These are phyloP conservation scores for Stagonosporopsis chrysanthemi DNA, from an alignment of 2,329 filamentous ascomycete species.

Conservation along the genomic window DNA sequence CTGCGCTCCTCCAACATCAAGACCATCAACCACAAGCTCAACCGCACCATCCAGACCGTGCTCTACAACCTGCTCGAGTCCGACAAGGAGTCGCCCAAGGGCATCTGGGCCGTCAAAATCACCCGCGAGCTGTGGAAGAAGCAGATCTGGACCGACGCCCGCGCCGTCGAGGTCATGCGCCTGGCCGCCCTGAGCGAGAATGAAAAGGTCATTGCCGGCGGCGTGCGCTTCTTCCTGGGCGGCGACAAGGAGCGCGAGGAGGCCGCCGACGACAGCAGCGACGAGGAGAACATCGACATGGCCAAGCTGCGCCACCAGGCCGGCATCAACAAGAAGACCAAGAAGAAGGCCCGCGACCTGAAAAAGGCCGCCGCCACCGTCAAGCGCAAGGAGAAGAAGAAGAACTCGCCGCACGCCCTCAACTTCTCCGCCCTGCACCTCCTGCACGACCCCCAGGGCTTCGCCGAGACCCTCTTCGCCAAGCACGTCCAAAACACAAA, in stretches of 20 bases:
- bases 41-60: slow-evolving; percentile 90
- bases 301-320: slow-evolving; percentile 82
- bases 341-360: slow-evolving; percentile 81
- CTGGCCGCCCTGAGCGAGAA: slow-evolving; percentile 88
- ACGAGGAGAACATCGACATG: slow-evolving; percentile 79
- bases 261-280: slow-evolving; percentile 80
- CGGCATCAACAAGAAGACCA: slow-evolving; percentile 95
- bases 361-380: slow-evolving; percentile 83
- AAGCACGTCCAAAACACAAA: slow-evolving; percentile 91
- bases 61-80: slow-evolving; percentile 90
- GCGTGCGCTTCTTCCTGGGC: slow-evolving; percentile 92
- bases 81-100: slow-evolving; percentile 83
- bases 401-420: slow-evolving; percentile 82
- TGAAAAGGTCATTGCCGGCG: slow-evolving; percentile 88
- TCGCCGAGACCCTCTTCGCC: slow-evolving; percentile 86
- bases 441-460: slow-evolving; percentile 91
- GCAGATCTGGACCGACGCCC: slow-evolving; percentile 93
- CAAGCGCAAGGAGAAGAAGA: slow-evolving; percentile 83
- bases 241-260: slow-evolving; percentile 97
- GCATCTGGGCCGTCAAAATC: slow-evolving; percentile 94
- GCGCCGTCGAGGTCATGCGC: slow-evolving; percentile 98
- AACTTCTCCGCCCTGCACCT: slow-evolving; percentile 97
- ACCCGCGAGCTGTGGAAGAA: slow-evolving; percentile 96
- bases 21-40: slow-evolving; percentile 87
- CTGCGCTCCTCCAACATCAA: slow-evolving; percentile 87